These are phyloP conservation scores for Biscogniauxia sp. DNA, from an alignment of 2,329 filamentous ascomycete genomes.

Conservation along the genomic window DNA sequence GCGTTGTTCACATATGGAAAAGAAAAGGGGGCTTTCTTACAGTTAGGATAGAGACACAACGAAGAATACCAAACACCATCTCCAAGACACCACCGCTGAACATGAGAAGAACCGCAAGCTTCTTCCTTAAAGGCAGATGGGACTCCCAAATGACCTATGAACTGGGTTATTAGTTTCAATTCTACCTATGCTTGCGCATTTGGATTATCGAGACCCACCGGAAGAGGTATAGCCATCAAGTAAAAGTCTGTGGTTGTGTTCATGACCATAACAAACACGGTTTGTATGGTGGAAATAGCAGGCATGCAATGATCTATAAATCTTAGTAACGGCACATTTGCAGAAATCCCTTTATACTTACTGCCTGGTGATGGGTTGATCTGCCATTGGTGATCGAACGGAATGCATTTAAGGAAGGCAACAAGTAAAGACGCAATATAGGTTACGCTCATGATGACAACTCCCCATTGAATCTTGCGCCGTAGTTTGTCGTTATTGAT, in stretches of 20 bases:
- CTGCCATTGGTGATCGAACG: constrained; percentile 47
- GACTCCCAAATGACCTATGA: constrained; percentile 43
- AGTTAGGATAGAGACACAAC: constrained; percentile 45
- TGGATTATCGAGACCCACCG: constrained; percentile 30
- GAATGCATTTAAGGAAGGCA: constrained; percentile 43
- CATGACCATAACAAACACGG: constrained; percentile 44
- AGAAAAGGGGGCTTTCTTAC: constrained; percentile 17
- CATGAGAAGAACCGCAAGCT: constrained; percentile 44
- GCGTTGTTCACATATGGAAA: neutral
- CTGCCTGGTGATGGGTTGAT: constrained; percentile 49
- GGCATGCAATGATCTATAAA: constrained; percentile 39
- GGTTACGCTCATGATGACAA: constrained; percentile 38
- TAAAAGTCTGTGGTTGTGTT: constrained; percentile 49
- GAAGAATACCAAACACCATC: constrained; percentile 49
- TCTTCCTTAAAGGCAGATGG: constrained; percentile 38
- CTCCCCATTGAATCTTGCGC: constrained; percentile 37
- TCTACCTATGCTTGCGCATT: constrained; percentile 14
- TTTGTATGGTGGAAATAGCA: constrained; percentile 44
- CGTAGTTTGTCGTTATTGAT: constrained; percentile 22
- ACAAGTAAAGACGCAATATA: constrained; percentile 45
- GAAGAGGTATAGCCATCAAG: constrained; percentile 47
- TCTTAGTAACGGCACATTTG: neutral
- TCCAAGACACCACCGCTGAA: constrained; percentile 51
- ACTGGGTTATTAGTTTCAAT: neutral
- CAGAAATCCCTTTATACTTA: constrained; percentile 28